Conservation (phyloP, 2,329 filamentous ascomycete species). For the Alternaria sp. region DNA sequence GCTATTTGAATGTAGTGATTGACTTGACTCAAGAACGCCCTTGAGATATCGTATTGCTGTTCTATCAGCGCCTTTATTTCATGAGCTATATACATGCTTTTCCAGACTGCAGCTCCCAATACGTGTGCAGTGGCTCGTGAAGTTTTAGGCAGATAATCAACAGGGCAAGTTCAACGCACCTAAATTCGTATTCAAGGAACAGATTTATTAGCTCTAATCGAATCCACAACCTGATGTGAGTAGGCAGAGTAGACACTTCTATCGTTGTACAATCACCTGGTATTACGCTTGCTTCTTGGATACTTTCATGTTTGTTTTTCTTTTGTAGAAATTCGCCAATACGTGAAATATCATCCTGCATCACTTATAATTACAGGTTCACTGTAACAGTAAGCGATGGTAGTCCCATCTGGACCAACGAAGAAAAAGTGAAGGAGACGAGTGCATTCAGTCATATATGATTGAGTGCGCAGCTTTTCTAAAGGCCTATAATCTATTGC, state of each 20-base stretch:
- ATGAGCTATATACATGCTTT: neutral
- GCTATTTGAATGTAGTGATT: neutral
- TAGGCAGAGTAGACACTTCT: neutral
- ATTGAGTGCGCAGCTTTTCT: neutral
- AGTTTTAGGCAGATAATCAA: neutral
- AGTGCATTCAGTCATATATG: neutral
- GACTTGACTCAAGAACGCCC: neutral
- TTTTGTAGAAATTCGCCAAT: neutral
- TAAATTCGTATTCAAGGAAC: neutral
- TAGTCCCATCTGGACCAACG: neutral
- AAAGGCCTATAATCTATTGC: neutral
- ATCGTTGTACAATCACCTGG: too few relatives aligned
- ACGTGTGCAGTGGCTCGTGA: neutral
- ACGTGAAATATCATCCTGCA: neutral
- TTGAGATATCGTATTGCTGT: neutral
- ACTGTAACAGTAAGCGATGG: neutral
- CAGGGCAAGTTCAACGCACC: neutral
- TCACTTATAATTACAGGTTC: neutral
- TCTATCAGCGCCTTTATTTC: neutral
- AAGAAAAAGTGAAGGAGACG: neutral
- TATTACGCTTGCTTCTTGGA: neutral
- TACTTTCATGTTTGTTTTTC: neutral
- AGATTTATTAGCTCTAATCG: neutral
- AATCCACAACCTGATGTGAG: neutral
- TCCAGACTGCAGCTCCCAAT: neutral